Evolutionary conservation across 306 rosid genomes (phyloP).

Genomic region (Lotus japonicus): DNA sequence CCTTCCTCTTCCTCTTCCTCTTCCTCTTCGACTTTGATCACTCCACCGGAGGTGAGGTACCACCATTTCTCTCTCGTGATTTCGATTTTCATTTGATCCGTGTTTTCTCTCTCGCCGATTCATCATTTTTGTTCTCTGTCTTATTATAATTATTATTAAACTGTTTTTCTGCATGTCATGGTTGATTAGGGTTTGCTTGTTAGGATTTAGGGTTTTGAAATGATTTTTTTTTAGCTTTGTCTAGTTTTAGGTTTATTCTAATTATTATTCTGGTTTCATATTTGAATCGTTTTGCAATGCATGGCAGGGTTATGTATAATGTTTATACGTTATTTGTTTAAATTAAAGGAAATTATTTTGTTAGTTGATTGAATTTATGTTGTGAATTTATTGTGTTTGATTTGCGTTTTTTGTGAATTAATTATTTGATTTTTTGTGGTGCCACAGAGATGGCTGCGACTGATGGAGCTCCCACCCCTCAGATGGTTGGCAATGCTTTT

Average conservation of each 20-base stretch:
- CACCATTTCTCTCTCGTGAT: background rate
- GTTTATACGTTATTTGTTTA: background rate
- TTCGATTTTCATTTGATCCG: background rate
- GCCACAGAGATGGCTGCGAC: conserved; percentile 53
- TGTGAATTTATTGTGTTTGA: background rate
- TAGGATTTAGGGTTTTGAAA: conserved; percentile 18
- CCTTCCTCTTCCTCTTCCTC: background rate
- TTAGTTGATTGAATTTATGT: background rate
- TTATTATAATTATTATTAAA: background rate
- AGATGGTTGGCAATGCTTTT: conserved; percentile 55
- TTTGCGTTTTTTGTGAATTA: background rate
- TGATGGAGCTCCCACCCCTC: conserved; percentile 26
- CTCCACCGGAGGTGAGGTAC: background rate
- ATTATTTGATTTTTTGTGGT: background rate
- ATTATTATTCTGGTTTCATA: background rate
- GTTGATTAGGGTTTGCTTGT: conserved; percentile 7
- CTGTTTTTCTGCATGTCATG: background rate
- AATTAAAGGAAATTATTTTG: background rate
- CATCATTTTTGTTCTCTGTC: background rate
- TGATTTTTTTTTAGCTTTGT: background rate
- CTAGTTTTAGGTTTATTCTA: background rate
- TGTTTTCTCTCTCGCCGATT: background rate
- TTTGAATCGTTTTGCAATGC: background rate
- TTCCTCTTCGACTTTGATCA: background rate
- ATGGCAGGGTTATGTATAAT: background rate